Conservation (phyloP, 2,329 filamentous ascomycete genomes). For the Botryotinia calthae region DNA sequence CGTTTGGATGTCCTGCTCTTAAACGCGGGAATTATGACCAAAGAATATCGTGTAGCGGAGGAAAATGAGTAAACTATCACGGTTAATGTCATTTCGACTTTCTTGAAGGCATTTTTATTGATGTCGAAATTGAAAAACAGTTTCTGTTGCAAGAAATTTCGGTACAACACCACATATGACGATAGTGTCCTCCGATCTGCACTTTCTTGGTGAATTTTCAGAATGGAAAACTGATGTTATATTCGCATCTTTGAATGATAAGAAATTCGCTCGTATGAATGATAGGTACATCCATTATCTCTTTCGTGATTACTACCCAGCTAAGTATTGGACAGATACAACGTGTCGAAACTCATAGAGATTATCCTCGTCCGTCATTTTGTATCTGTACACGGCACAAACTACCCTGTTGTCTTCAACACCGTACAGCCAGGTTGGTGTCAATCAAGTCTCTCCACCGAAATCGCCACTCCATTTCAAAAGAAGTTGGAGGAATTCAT, state of each 20-base stretch:
- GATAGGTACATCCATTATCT: not conserved
- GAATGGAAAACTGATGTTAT: not conserved
- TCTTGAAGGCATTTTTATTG: not conserved
- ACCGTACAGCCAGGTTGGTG: not conserved
- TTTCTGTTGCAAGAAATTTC: accelerated
- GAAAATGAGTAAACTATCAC: not conserved
- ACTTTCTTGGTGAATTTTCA: not conserved
- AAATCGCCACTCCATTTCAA: slow-evolving; percentile 24
- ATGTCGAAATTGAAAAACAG: not conserved
- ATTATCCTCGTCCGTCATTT: not conserved
- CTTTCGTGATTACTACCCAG: not conserved
- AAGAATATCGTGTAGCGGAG: not conserved
- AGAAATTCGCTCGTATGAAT: not conserved
- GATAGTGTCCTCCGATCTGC: not conserved
- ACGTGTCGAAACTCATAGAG: not conserved
- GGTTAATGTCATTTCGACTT: not conserved
- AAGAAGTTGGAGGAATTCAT: not conserved
- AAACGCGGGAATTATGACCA: not conserved
- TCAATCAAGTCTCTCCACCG: not conserved
- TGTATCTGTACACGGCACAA: not conserved
- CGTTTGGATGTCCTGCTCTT: not conserved
- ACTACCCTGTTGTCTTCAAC: not conserved
- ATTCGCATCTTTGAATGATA: not conserved
- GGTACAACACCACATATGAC: not conserved
- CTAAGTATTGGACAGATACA: not conserved